These are phyloP conservation scores for Aureobasidium sp. DNA, from an alignment of 2,329 filamentous ascomycete species.

Conservation along the genomic window DNA sequence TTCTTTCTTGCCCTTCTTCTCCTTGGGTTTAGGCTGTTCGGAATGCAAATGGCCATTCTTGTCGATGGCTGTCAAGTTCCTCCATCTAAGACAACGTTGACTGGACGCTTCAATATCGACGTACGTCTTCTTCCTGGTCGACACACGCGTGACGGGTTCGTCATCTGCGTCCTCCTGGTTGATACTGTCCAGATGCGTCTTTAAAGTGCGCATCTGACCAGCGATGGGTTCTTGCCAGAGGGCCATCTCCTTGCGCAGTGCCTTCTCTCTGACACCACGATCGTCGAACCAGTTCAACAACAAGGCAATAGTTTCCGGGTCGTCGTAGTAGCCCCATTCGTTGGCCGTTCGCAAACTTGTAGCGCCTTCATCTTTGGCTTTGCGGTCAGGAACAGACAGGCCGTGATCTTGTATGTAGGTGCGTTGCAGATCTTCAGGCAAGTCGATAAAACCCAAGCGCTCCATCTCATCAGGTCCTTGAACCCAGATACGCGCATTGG, in stretches of 20 bases:
- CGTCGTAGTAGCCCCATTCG: slow-evolving; percentile 89
- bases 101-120: slow-evolving; percentile 43
- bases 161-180: slow-evolving; percentile 40
- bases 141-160: slow-evolving; percentile 43
- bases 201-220: slow-evolving; percentile 71
- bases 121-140: slow-evolving; percentile 54
- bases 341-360: slow-evolving; percentile 67
- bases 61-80: slow-evolving; percentile 37
- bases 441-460: slow-evolving; percentile 75
- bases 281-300: slow-evolving; percentile 84
- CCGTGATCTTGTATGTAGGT: slow-evolving; percentile 70
- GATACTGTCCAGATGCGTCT: slow-evolving; percentile 56
- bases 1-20: slow-evolving; percentile 26
- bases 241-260: slow-evolving; percentile 77
- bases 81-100: slow-evolving; percentile 57
- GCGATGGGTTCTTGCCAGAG: slow-evolving; percentile 67
- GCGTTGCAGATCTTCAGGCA: slow-evolving; percentile 59
- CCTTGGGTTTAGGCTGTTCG: slow-evolving; percentile 14
- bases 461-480: slow-evolving; percentile 91
- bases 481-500: slow-evolving; percentile 92
- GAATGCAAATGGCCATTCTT: slow-evolving; percentile 24
- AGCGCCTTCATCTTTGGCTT: slow-evolving; percentile 72
- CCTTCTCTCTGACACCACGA: slow-evolving; percentile 76
- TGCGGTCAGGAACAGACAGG: slow-evolving; percentile 78
- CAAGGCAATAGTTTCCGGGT: slow-evolving; percentile 65